These are phyloP conservation scores for Bolboschoenoplectus hybrid DNA, from an alignment of 202 grass and related monocot species.

Conservation along the genomic window DNA sequence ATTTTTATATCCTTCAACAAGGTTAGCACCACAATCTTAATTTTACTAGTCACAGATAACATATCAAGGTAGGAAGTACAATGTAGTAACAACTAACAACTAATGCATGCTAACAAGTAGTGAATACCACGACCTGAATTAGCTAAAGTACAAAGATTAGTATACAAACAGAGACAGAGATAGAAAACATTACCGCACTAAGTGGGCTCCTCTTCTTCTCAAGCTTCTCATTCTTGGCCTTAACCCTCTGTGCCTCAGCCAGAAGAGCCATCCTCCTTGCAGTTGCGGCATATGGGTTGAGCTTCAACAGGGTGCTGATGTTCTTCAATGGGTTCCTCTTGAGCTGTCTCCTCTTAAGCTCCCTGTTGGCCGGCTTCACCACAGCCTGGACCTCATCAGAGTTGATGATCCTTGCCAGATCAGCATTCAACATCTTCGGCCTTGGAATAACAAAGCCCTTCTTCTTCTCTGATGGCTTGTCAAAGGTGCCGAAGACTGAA, in stretches of 20 bases:
- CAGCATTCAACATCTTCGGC: conserved; percentile 85
- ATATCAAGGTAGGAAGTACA: background rate
- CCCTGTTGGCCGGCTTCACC: conserved; percentile 69
- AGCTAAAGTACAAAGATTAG: background rate
- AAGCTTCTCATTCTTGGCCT: conserved; percentile 72
- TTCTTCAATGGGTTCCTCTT: conserved; percentile 91
- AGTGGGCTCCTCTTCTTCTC: conserved; percentile 71
- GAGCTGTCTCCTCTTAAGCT: conserved; percentile 51
- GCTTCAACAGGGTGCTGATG: conserved; percentile 62
- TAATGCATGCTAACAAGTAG: background rate
- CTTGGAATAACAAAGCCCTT: conserved; percentile 79
- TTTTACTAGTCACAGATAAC: background rate
- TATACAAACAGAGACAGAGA: background rate
- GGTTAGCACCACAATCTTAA: background rate
- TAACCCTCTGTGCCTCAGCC: conserved; percentile 65
- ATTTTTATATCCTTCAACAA: background rate
- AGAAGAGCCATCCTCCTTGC: conserved; percentile 72
- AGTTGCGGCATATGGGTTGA: conserved; percentile 69
- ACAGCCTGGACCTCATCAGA: conserved; percentile 87
- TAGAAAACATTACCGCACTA: conserved; percentile 46
- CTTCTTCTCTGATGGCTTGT: conserved; percentile 58
- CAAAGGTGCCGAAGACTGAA: conserved; percentile 62
- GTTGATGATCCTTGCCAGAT: conserved; percentile 85
- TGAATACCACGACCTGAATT: background rate
- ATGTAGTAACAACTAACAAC: background rate